Base-by-base conservation (phyloP, 371 early-diverging fungal genomes). In the Syncephalastrum monosporum region DNA sequence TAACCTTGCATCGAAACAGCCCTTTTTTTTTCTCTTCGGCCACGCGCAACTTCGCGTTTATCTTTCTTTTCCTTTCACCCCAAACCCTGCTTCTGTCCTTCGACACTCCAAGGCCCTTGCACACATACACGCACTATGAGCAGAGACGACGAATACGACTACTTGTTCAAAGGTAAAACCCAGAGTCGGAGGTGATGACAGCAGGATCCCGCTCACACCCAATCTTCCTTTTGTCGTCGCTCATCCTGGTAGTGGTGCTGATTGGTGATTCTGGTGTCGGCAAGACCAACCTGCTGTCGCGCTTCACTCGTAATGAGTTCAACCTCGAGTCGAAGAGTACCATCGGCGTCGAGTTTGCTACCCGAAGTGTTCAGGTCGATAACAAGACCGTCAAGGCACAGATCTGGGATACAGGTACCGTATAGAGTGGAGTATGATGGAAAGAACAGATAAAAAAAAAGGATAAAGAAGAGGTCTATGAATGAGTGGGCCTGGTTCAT, bases 261-360 rank as follows among this genome's bases (percentile, higher is more conserved):
- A 99, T 99, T 81, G 99, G 99, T 48, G 99, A 99, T 76, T 97
- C 99, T 15, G 97, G 99, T 38, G 99, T 99, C 63, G 99, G 99
- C 59, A 99, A 99, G 77, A 98, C 99, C 67, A 99, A 99, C 77
- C 90, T 99, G 24, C 88, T 99, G 56, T 89, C 94, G 59, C 89
- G 98, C 63, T 98, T 99, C 73, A 98, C 99, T 21, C 88, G 96
- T 57, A 94, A 98, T 75, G 97, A 97, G 75, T 99, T 99, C 81
- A 93, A 91, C 74, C 75, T 95, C 61, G 97, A 96, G 65, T 94
- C 97, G 56, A 98, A 98, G 76, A 96, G 99, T 44, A 99, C 99
- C 48, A 99, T 99, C 65, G 99, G 99, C 60, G 99, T 99, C 43
- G 98, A 99, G 74, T 99, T 99, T 82, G 99, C 97, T 47, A 99